These are phyloP conservation scores for Fusarium dimerum DNA, from an alignment of 2,329 filamentous ascomycete species.

Conservation along the genomic window DNA sequence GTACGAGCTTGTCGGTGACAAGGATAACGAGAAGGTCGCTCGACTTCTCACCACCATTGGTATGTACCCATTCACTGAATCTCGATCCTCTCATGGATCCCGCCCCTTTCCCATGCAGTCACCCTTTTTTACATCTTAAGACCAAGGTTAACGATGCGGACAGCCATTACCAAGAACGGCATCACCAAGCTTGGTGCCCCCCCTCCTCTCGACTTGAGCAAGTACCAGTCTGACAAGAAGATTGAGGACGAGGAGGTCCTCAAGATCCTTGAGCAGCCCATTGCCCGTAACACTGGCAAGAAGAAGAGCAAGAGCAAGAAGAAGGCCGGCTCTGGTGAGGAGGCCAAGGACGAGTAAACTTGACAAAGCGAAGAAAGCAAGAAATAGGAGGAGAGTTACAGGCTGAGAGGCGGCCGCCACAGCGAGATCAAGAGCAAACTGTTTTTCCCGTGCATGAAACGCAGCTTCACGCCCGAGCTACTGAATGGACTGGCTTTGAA, in stretches of 20 bases:
- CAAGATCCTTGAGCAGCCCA: constrained; percentile 87
- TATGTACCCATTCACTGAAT: constrained; percentile 52
- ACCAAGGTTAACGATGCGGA: constrained; percentile 12
- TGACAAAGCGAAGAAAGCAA: constrained; percentile 8
- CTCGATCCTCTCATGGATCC: background rate
- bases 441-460: constrained; percentile 7
- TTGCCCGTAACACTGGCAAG: constrained; percentile 85
- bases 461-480: constrained; percentile 17
- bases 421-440: constrained; percentile 14
- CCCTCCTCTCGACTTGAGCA: constrained; percentile 72
- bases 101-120: background rate
- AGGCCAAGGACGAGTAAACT: constrained; percentile 37
- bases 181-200: constrained; percentile 82
- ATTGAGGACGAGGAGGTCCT: constrained; percentile 94
- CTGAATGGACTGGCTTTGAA: constrained; percentile 15
- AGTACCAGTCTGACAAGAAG: constrained; percentile 95
- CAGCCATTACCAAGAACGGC: constrained; percentile 97
- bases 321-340: constrained; percentile 56
- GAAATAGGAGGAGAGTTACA: constrained; percentile 12
- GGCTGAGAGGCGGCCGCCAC: constrained; percentile 12
- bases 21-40: constrained; percentile 82
- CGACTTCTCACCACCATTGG: constrained; percentile 89
- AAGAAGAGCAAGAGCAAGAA: constrained; percentile 88
- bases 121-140: background rate
- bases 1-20: constrained; percentile 95